Percentiles rank a stretch among this genome's conserved stretches.
Evolutionary conservation across 148 eudicot species (phyloP).

Genomic region (Chenopodium suecicum): DNA sequence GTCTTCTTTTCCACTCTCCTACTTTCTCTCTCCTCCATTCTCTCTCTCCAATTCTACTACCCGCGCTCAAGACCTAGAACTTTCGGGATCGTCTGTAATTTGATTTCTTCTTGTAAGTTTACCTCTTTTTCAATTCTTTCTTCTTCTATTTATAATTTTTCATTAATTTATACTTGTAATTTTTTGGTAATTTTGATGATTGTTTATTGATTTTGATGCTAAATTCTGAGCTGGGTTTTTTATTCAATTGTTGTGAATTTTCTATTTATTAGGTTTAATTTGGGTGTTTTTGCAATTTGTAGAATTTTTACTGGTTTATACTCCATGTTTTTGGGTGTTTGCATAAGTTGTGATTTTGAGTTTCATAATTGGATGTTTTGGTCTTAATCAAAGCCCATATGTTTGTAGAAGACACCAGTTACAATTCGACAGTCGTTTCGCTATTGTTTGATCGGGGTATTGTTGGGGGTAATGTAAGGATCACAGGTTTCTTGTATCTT

Average conservation of each 20-base stretch:
- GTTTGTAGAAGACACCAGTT: too few species aligned
- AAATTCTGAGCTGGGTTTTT: not conserved
- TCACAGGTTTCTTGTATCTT: not conserved
- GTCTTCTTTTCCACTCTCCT: not conserved
- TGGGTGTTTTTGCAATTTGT: not conserved
- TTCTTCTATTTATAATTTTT: too few species aligned
- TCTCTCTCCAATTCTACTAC: not conserved
- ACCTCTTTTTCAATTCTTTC: not conserved
- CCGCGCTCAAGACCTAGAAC: not conserved
- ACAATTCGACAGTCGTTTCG: not conserved
- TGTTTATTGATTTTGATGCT: not conserved
- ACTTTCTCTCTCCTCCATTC: not conserved
- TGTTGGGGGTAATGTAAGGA: not conserved
- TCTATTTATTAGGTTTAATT: not conserved
- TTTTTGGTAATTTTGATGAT: too few species aligned
- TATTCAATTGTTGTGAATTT: not conserved
- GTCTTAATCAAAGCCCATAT: not conserved
- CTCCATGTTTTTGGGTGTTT: too few species aligned
- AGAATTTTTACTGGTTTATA: not conserved
- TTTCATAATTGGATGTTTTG: not conserved
- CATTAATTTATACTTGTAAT: too few species aligned
- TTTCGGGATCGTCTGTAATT: not conserved
- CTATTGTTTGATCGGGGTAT: too few species aligned
- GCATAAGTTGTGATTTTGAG: not conserved
- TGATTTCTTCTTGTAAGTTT: not conserved